Evolutionary conservation across 2,329 filamentous ascomycete species (phyloP), one percentile per base, ranked within the genome.

Genomic region (Fusarium nelsonii): DNA sequence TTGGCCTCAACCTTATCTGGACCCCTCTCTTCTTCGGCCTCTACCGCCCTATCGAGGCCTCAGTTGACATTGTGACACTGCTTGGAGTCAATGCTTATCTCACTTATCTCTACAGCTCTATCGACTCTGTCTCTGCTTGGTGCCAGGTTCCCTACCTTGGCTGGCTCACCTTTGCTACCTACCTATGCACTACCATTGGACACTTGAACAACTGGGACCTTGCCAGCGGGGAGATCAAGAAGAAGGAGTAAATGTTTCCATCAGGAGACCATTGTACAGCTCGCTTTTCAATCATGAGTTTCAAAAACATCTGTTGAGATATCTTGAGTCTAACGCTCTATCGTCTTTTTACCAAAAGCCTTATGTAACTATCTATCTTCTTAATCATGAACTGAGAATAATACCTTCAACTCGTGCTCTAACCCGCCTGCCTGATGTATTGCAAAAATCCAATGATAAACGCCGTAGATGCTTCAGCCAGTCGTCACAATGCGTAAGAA

Each of bases 21-120:
- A 97, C 94, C 87, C 95, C 95, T 14, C 86, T 97, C 12, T 97
- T 97, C 86, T 97, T 97, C 77, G 86, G 87, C n/a, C 76, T 91
- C 51, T 90, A 90, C 69, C 87, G 88, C 16, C 93, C 94, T 2
- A 84, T 91, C 53, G 87, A 89, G 75, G 94, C 94, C 5, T 88
- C 92, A 8, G 85, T 86, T 30, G 92, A 97, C 77, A 90, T 97
- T 51, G 80, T 92, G 30, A 85, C 90, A 1, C 84, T 97, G 10
- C 83, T 91, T 1, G 93, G 91, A 10, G 82, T 91, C 32, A 92
- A 92, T 48, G 87, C 85, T 8, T 94, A 93, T 73, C 80, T 97
- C 51, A 86, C 92, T 15, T 92, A 91, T 74, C 81, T 92, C 60
- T 97, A 93, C 90, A 88, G 88, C 64, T 84, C 88, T 67, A 86